phyloP scores from a whole-genome alignment of 805 yeast species.

The Nakazawaea ambrosiae region DNA sequence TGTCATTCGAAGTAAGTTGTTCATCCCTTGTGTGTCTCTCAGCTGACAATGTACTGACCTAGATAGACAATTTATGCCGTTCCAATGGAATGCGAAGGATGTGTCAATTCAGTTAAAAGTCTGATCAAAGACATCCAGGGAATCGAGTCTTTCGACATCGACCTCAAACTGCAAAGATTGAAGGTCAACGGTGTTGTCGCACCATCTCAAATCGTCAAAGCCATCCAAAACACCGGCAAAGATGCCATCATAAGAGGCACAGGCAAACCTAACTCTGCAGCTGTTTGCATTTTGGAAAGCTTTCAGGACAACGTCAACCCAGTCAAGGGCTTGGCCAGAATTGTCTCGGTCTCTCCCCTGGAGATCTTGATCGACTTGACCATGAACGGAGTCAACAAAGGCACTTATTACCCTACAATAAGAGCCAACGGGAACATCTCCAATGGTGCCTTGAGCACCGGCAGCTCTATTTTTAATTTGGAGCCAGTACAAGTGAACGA shows the following conservation, averaged over 20 bases:
- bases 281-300: slow-evolving; percentile 82
- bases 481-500: slow-evolving; percentile 30
- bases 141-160: slow-evolving; percentile 45
- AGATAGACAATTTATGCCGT: slow-evolving; percentile 72
- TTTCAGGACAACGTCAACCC: slow-evolving; percentile 47
- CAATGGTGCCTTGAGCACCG: slow-evolving; percentile 63
- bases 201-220: slow-evolving; percentile 65
- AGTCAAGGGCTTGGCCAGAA: slow-evolving; percentile 82
- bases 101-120: slow-evolving; percentile 52
- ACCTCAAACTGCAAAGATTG: slow-evolving; percentile 54
- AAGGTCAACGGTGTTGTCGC: slow-evolving; percentile 63
- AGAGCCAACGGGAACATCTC: slow-evolving; percentile 72
- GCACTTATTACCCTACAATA: slow-evolving; percentile 63
- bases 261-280: slow-evolving; percentile 81
- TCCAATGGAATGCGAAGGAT: slow-evolving; percentile 71
- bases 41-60: not conserved
- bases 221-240: slow-evolving; percentile 67
- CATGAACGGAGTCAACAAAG: slow-evolving; percentile 59
- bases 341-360: slow-evolving; percentile 54
- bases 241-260: slow-evolving; percentile 93
- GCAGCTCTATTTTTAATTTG: slow-evolving; percentile 39
- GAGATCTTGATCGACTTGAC: slow-evolving; percentile 70
- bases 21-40: no score
- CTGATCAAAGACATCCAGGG: slow-evolving; percentile 49
- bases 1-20: slow-evolving; percentile 13